Percentiles rank a stretch among this genome's conserved stretches.
These are phyloP conservation scores for Crithidia sp. DNA, from an alignment of 208 protist genomes.

Conservation along the genomic window DNA sequence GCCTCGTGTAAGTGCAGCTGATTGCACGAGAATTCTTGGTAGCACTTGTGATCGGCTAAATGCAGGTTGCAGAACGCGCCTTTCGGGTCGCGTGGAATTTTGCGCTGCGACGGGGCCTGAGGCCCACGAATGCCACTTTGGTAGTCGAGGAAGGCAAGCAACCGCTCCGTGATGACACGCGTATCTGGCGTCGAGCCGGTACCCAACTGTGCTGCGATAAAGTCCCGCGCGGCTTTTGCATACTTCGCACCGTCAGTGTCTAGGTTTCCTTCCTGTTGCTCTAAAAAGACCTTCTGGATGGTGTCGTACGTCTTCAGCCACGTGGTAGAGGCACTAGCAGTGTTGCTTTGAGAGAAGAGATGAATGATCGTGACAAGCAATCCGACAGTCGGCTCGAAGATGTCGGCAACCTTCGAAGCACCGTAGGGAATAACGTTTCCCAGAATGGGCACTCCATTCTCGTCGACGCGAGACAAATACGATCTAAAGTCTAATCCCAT, in stretches of 20 bases:
- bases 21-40: slow-evolving; percentile 89
- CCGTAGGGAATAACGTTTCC: slow-evolving; percentile 85
- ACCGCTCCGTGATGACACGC: slow-evolving; percentile 49
- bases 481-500: slow-evolving; percentile 90
- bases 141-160: slow-evolving; percentile 73
- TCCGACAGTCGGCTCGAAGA: slow-evolving; percentile 85
- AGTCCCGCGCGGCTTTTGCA: slow-evolving; percentile 57
- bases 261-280: slow-evolving; percentile 52
- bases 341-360: slow-evolving; percentile 59
- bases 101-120: slow-evolving; percentile 84
- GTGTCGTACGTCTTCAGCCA: slow-evolving; percentile 85
- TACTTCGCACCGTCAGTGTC: slow-evolving; percentile 46
- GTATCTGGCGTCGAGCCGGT: slow-evolving; percentile 34
- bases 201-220: slow-evolving; percentile 48
- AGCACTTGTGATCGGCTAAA: slow-evolving; percentile 87
- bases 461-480: slow-evolving; percentile 78
- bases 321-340: slow-evolving; percentile 32
- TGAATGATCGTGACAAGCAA: slow-evolving; percentile 85
- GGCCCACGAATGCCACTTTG: slow-evolving; percentile 81
- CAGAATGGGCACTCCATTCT: slow-evolving; percentile 68
- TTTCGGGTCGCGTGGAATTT: slow-evolving; percentile 81
- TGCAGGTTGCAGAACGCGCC: slow-evolving; percentile 91
- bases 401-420: slow-evolving; percentile 71
- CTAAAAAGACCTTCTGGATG: slow-evolving; percentile 78
- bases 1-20: slow-evolving; percentile 87